phyloP scores from a whole-genome alignment of 164 flowering plant genomes.

The Houttuynia cordata region DNA sequence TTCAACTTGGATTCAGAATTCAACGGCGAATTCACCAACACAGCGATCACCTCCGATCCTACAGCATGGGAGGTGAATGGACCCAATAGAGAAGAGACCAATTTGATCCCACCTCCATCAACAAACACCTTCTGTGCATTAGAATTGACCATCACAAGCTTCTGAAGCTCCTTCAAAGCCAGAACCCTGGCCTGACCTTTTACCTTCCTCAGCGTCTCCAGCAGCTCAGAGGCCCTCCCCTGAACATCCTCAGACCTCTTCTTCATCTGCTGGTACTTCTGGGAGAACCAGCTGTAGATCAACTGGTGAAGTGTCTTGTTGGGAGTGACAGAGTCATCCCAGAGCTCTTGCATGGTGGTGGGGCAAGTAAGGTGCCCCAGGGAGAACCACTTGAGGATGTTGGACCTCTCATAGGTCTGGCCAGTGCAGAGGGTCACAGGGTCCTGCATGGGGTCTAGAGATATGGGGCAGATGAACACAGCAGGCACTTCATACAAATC shows the following conservation, averaged over 20 bases:
- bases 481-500: slow-evolving; percentile 43
- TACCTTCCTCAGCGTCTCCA: slow-evolving; percentile 54
- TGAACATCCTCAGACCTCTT: slow-evolving; percentile 76
- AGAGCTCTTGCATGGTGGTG: slow-evolving; percentile 56
- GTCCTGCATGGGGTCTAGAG: slow-evolving; percentile 71
- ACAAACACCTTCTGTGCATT: slow-evolving; percentile 53
- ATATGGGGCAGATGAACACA: slow-evolving; percentile 77
- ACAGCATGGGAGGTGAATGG: slow-evolving; percentile 85
- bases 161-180: slow-evolving; percentile 60
- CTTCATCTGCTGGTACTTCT: slow-evolving; percentile 58
- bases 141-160: slow-evolving; percentile 36
- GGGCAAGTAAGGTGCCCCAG: slow-evolving; percentile 64
- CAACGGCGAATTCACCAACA: slow-evolving; percentile 57
- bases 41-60: slow-evolving; percentile 67
- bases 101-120: slow-evolving; percentile 49
- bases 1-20: slow-evolving; percentile 47
- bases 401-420: slow-evolving; percentile 62
- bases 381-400: slow-evolving; percentile 65
- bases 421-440: slow-evolving; percentile 74
- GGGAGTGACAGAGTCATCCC: slow-evolving; percentile 51
- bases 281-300: slow-evolving; percentile 56
- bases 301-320: slow-evolving; percentile 44
- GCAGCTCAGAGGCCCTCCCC: slow-evolving; percentile 58
- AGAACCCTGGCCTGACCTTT: slow-evolving; percentile 78
- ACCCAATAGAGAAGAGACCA: slow-evolving; percentile 56